A percentile compares a stretch with the other conserved stretches of the same genome.
phyloP scores from a whole-genome alignment of 208 protist genomes.

The Leishmania arabica region DNA sequence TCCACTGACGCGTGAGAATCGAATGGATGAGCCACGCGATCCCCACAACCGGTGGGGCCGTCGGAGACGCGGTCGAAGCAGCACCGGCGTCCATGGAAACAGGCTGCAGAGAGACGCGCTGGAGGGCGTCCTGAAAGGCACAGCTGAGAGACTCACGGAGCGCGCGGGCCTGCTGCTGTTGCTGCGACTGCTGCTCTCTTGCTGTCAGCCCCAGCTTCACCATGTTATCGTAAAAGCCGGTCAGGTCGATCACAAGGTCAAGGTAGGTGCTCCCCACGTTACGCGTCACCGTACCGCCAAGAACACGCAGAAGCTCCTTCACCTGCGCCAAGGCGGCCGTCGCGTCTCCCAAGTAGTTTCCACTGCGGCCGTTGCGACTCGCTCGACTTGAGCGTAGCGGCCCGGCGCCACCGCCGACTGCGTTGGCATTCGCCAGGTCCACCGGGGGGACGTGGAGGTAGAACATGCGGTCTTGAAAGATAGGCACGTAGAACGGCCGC shows the following conservation, averaged over 20 bases:
- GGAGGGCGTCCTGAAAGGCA: constrained; percentile 40
- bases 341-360: constrained; percentile 22
- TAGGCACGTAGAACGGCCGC: constrained; percentile 58
- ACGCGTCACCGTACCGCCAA: constrained; percentile 68
- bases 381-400: neutral
- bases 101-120: constrained; percentile 24
- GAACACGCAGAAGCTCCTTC: constrained; percentile 54
- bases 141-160: constrained; percentile 40
- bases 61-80: neutral
- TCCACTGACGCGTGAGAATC: constrained; percentile 44
- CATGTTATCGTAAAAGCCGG: constrained; percentile 34
- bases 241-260: constrained; percentile 55
- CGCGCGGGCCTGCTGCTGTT: neutral
- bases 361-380: neutral
- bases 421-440: constrained; percentile 12
- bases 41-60: constrained; percentile 37
- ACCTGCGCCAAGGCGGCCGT: constrained; percentile 46
- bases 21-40: constrained; percentile 69
- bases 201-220: constrained; percentile 10
- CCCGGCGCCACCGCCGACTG: neutral
- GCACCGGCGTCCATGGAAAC: neutral
- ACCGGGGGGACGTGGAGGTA: constrained; percentile 34
- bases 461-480: constrained; percentile 59
- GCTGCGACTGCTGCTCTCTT: constrained; percentile 13
- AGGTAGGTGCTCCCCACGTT: constrained; percentile 42